These are phyloP conservation scores for Pulveroboletus ravenelii DNA, from an alignment of 768 basidiomycete genomes.

Conservation along the genomic window DNA sequence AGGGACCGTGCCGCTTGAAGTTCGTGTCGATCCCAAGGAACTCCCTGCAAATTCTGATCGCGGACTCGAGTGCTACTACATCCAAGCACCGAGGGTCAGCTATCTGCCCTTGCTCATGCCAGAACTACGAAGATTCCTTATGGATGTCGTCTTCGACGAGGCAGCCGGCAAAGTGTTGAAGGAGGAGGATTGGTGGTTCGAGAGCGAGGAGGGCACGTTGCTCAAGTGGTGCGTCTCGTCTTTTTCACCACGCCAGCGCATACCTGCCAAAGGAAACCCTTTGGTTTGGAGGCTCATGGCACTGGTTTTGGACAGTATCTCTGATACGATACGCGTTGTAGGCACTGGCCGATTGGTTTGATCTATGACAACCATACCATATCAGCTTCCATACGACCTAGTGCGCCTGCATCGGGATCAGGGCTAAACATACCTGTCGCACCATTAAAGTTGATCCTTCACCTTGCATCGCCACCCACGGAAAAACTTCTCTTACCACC, in stretches of 20 bases:
- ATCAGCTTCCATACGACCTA: slow-evolving; percentile 48
- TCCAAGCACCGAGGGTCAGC: slow-evolving; percentile 86
- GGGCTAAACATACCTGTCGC: slow-evolving; percentile 35
- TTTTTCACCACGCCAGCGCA: background rate
- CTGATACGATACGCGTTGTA: slow-evolving; percentile 32
- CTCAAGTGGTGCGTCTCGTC: slow-evolving; percentile 73
- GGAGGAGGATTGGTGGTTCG: slow-evolving; percentile 98
- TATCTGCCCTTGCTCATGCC: slow-evolving; percentile 91
- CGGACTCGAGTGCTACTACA: slow-evolving; percentile 83
- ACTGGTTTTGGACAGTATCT: background rate
- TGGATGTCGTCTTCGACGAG: slow-evolving; percentile 92
- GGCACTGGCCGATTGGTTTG: slow-evolving; percentile 98
- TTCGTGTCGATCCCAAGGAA: slow-evolving; percentile 85
- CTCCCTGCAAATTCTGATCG: slow-evolving; percentile 88
- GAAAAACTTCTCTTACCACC: slow-evolving; percentile 83
- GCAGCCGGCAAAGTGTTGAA: slow-evolving; percentile 67
- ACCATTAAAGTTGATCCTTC: slow-evolving; percentile 78
- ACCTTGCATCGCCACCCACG: slow-evolving; percentile 80
- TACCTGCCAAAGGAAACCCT: background rate
- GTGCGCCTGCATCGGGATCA: slow-evolving; percentile 36
- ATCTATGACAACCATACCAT: slow-evolving; percentile 84
- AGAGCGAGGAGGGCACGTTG: slow-evolving; percentile 74
- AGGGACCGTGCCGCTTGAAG: slow-evolving; percentile 83
- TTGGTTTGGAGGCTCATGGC: too few species aligned
- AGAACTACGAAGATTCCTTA: slow-evolving; percentile 81